Evolutionary conservation across 2,329 filamentous ascomycete genomes (phyloP).

Genomic region (Beauveria rudraprayagi): DNA sequence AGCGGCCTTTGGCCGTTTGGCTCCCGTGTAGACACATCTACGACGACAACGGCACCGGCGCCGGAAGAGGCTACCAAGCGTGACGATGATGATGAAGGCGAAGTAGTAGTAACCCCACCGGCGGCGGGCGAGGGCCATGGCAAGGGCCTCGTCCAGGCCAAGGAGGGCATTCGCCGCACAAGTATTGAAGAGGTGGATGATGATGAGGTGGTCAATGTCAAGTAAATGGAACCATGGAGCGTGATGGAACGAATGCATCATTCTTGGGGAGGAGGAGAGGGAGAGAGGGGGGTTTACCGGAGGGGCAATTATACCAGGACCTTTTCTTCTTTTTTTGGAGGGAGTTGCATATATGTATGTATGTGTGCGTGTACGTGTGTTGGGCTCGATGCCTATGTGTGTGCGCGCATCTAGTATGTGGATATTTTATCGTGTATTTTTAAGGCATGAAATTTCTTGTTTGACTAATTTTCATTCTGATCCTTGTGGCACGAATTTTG

Average conservation of each 20-base stretch:
- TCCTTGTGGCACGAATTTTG: no score
- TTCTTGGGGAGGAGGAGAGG: background rate
- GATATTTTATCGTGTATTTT: background rate
- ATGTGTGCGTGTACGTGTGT: background rate
- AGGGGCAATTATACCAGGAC: background rate
- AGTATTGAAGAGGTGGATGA: constrained; percentile 53
- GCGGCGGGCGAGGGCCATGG: constrained; percentile 22
- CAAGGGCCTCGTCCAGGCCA: constrained; percentile 39
- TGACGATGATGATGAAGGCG: constrained; percentile 18
- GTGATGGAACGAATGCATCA: background rate
- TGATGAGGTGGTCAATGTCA: constrained; percentile 31
- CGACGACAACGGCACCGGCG: constrained; percentile 31
- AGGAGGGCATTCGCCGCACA: constrained; percentile 45
- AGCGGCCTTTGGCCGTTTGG: constrained; percentile 53
- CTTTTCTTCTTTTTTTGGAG: background rate
- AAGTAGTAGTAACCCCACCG: constrained; percentile 12
- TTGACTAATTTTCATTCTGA: no score
- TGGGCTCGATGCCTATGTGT: no score
- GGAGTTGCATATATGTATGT: background rate
- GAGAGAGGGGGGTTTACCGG: background rate
- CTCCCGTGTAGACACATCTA: constrained; percentile 24
- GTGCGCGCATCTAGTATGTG: background rate
- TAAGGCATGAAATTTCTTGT: background rate
- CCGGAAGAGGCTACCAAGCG: constrained; percentile 25
- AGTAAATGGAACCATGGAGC: background rate